A percentile compares a stretch with the other conserved stretches of the same genome.
phyloP scores from a whole-genome alignment of 495 filamentous ascomycete genomes.

The Hamigera avellanea region DNA sequence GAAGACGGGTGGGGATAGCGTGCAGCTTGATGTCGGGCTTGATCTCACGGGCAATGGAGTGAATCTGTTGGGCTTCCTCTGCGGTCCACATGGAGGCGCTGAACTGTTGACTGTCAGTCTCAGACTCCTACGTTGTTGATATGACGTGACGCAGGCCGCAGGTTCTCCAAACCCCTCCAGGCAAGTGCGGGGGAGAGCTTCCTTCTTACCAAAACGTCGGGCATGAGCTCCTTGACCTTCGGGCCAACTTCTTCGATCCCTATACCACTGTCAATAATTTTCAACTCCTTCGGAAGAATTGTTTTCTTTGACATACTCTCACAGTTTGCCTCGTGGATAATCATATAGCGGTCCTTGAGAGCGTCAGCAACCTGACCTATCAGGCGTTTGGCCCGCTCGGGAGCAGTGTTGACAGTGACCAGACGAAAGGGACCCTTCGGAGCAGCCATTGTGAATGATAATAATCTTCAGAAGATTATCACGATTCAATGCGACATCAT shows the following conservation, averaged over 20 bases:
- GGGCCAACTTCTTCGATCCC: conserved; percentile 40
- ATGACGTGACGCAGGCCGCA: too few relatives aligned
- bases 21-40: conserved; percentile 43
- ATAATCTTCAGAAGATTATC: not conserved
- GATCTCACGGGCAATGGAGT: conserved; percentile 39
- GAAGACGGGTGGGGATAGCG: conserved; percentile 51
- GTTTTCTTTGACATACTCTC: conserved; percentile 27
- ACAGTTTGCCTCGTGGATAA: conserved; percentile 48
- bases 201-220: conserved; percentile 43
- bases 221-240: conserved; percentile 36
- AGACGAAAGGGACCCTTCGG: conserved; percentile 49
- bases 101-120: conserved; percentile 34
- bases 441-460: conserved; percentile 23
- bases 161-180: too few relatives aligned
- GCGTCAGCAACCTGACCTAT: conserved; percentile 47
- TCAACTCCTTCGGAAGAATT: too few relatives aligned
- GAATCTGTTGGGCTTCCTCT: conserved; percentile 43
- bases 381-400: conserved; percentile 49
- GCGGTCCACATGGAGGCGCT: conserved; percentile 59
- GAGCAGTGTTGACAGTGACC: conserved; percentile 58
- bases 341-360: conserved; percentile 47
- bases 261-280: conserved; percentile 4
- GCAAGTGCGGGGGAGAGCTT: conserved; percentile 7
- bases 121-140: too few relatives aligned
- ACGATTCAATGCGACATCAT: too few relatives aligned